Base-by-base conservation (phyloP, 306 rosid genomes). In the Cercis canadensis region DNA sequence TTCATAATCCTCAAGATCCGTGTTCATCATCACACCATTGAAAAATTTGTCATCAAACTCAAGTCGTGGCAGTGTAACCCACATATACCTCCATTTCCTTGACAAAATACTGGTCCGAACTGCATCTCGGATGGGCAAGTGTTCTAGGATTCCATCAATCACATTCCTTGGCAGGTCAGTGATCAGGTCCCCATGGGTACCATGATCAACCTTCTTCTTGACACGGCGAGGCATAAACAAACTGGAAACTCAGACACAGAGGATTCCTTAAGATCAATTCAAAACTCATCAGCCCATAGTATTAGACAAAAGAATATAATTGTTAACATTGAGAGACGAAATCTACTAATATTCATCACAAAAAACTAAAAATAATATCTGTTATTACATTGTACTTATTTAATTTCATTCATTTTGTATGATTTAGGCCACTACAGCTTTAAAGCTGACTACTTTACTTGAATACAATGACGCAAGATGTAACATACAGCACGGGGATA, bases 41-140 rank as follows among this genome's bases (percentile, higher is more conserved):
- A 21, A 69, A 46, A 56, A 64, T 3, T 0, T 3, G 0, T 0
- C 1, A 0, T 0, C 18, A 64, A 78, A 71, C 34, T 1, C 29
- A 49, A 78, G 64, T 9, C 0, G 12, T 18, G 69, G 47, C 8
- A 15, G 10, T 0, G 44, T 47, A 40, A 7, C 6, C 78, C 82
- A 78, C 64, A 29, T 37, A 57, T 71, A 31, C 64, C 82, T 65
- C 73, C 78, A 78, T 41, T 57, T 57, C 37, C 6, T 64, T 10
- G 74, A 78, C 2, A 65, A 47, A 57, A 78, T 39, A 49, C 63
- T 57, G 8, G 77, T 77, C 51, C 46, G 57, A 6, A 57, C 45
- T 3, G 17, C 6, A 2, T 71, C 82, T 5, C 11, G 0, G 13
- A 70, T 57, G 24, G 61, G 32, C 50, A 78, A 39, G 49, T 17